Evolutionary conservation across 2,329 filamentous ascomycete species (phyloP), one percentile per base, ranked within the genome.

Genomic region (Calonectria hongkongensis): DNA sequence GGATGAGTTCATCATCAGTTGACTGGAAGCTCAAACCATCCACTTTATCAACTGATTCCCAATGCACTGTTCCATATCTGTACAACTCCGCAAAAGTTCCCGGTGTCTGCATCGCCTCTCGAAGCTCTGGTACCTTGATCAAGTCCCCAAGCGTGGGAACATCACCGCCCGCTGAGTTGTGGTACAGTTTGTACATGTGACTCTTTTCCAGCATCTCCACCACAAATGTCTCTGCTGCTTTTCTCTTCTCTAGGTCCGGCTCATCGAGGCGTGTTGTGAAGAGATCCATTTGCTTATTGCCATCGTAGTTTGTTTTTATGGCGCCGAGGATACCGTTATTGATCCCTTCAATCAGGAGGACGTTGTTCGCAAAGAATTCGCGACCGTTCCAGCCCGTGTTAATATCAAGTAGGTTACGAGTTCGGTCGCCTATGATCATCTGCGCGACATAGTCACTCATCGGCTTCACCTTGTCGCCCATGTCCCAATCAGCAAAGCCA

Each of bases 381-480:
- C 77, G 79, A 0, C 83, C 83, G 69, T 83, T 79, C 78, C 79
- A 84, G 18, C 79, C 77, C 1, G 78, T 80, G 30, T 56, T 72
- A 1, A 79, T 28, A 21, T 84, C 83, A 15, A 82, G 65, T 0
- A 84, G 77, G 21, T 82, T 83, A 1, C 78, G 74, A 0, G 81
- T 84, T 30, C 82, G 82, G 21, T 84, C 82, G 0, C 78, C 81
- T 1, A 83, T 73, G 0, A 84, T 78, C 82, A 84, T 83, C n/a
- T 84, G 83, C 0, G 82, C 78, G 1, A 84, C 81, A 51, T 84
- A 84, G 66, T 83, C 83, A 27, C 81, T 83, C 82, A 84, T 83
- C 36, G 64, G 65, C 16, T 72, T 69, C 15, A 84, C 39, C 70
- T 79, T 69, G 4, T 70, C 71, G 2, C 70, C 41, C 30, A 70